These are phyloP conservation scores for Hypoxylon crocopeplum DNA, from an alignment of 495 filamentous ascomycete species.

Conservation along the genomic window DNA sequence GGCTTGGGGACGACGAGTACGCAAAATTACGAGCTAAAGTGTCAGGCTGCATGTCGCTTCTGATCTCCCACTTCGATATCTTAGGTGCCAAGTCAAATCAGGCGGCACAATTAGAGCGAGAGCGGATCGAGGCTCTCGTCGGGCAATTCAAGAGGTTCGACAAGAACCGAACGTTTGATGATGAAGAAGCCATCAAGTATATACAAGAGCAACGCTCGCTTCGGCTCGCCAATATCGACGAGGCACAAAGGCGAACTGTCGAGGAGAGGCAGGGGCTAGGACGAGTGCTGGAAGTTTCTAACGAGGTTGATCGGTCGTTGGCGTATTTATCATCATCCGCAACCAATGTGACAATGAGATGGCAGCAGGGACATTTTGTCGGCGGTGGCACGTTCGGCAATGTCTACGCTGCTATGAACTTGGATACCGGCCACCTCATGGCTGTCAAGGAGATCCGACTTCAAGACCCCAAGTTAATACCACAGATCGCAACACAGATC, in stretches of 20 bases:
- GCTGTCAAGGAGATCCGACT: slow-evolving; percentile 98
- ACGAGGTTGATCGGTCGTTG: slow-evolving; percentile 92
- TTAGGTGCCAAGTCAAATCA: slow-evolving; percentile 94
- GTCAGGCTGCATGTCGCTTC: slow-evolving; percentile 94
- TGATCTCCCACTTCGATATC: slow-evolving; percentile 98
- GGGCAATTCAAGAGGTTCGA: slow-evolving; percentile 78
- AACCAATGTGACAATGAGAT: slow-evolving; percentile 91
- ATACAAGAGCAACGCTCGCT: slow-evolving; percentile 75
- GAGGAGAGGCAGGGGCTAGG: slow-evolving; percentile 90
- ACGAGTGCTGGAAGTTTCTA: slow-evolving; percentile 88
- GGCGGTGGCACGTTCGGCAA: slow-evolving; percentile 97
- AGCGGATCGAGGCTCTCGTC: slow-evolving; percentile 74
- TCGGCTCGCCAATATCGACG: slow-evolving; percentile 77
- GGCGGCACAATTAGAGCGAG: slow-evolving; percentile 83
- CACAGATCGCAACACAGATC: slow-evolving; percentile 90
- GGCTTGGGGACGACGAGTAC: slow-evolving; percentile 86
- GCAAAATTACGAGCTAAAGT: slow-evolving; percentile 82
- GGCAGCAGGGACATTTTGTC: slow-evolving; percentile 98
- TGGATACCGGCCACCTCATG: slow-evolving; percentile 96
- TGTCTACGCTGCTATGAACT: slow-evolving; percentile 95
- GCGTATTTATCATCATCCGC: slow-evolving; percentile 92
- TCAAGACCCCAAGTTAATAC: slow-evolving; percentile 95
- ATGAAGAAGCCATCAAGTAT: slow-evolving; percentile 79
- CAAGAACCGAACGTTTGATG: slow-evolving; percentile 76
- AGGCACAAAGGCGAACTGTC: slow-evolving; percentile 75